Percentiles rank a stretch among this genome's conserved stretches.
Conservation (phyloP, 163 green algal species). For the Trebouxiophyceae sp. region DNA sequence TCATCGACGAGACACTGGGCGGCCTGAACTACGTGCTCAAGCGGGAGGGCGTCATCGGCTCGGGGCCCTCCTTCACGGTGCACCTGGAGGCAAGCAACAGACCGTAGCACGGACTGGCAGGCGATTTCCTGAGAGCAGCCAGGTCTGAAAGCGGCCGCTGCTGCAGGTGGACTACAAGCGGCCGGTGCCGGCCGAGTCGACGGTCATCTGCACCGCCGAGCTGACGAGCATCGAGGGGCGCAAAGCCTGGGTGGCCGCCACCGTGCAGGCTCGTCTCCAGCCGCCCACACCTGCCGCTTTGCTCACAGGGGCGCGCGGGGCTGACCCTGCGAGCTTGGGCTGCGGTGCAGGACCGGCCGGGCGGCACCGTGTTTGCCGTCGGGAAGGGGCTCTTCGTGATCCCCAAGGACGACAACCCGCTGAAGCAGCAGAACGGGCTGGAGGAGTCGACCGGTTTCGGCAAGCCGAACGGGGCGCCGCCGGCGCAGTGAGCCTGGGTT, state of each 20-base stretch:
- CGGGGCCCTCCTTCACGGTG: constrained; percentile 18
- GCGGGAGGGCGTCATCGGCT: constrained; percentile 5
- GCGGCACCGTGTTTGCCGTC: constrained; percentile 13
- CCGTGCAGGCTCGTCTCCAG: constrained; percentile 3
- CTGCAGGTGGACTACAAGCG: constrained; percentile 21
- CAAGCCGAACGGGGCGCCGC: too few species aligned
- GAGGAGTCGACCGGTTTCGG: neutral
- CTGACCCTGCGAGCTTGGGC: too few species aligned
- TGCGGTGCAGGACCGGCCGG: constrained; percentile 9
- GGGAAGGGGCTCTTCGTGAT: constrained; percentile 25
- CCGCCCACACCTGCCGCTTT: too few species aligned
- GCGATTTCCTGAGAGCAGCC: too few species aligned
- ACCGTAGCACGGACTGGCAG: too few species aligned
- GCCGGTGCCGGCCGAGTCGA: constrained; percentile 14
- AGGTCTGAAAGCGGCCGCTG: too few species aligned
- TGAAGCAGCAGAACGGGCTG: neutral
- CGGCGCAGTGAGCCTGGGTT: too few species aligned
- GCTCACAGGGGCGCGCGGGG: too few species aligned
- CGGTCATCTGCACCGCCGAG: constrained; percentile 15
- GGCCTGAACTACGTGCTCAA: constrained; percentile 25
- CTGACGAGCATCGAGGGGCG: constrained; percentile 16
- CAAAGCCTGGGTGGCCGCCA: constrained; percentile 16
- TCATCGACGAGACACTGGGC: constrained; percentile 23
- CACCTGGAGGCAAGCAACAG: too few species aligned
- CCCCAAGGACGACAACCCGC: constrained; percentile 3